Conservation (phyloP, 2,329 filamentous ascomycete genomes). For the Didymellaceae sp. region DNA sequence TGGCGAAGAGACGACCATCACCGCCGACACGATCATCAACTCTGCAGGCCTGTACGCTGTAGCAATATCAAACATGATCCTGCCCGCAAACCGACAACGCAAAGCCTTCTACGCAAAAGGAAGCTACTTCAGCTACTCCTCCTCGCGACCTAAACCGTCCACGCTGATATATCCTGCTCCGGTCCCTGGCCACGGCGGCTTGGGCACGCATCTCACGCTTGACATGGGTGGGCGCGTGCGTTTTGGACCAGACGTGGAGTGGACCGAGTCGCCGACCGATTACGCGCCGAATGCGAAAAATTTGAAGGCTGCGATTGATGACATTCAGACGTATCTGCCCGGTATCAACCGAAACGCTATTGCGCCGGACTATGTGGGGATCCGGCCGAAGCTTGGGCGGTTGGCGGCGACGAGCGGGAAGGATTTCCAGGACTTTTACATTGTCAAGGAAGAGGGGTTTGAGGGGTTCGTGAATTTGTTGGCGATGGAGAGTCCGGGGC, state of each 20-base stretch:
- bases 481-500: slow-evolving; percentile 90
- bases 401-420: slow-evolving; percentile 66
- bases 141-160: slow-evolving; percentile 67
- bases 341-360: slow-evolving; percentile 70
- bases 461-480: slow-evolving; percentile 86
- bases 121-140: slow-evolving; percentile 87
- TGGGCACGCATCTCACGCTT: slow-evolving; percentile 92
- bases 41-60: slow-evolving; percentile 82
- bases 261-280: slow-evolving; percentile 76
- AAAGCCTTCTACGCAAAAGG: slow-evolving; percentile 87
- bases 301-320: slow-evolving; percentile 70
- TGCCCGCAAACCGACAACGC: slow-evolving; percentile 62
- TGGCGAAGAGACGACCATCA: slow-evolving; percentile 65
- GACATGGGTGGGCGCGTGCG: slow-evolving; percentile 84
- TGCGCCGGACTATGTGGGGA: slow-evolving; percentile 85
- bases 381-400: slow-evolving; percentile 80
- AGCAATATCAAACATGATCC: slow-evolving; percentile 80
- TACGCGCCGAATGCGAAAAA: slow-evolving; percentile 70
- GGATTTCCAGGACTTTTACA: slow-evolving; percentile 84
- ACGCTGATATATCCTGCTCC: slow-evolving; percentile 90
- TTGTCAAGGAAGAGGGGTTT: slow-evolving; percentile 77
- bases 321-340: slow-evolving; percentile 82
- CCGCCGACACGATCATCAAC: slow-evolving; percentile 80
- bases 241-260: slow-evolving; percentile 95
- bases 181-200: slow-evolving; percentile 77